Conservation (phyloP, 805 yeast genomes). For the Candida michaelii region DNA sequence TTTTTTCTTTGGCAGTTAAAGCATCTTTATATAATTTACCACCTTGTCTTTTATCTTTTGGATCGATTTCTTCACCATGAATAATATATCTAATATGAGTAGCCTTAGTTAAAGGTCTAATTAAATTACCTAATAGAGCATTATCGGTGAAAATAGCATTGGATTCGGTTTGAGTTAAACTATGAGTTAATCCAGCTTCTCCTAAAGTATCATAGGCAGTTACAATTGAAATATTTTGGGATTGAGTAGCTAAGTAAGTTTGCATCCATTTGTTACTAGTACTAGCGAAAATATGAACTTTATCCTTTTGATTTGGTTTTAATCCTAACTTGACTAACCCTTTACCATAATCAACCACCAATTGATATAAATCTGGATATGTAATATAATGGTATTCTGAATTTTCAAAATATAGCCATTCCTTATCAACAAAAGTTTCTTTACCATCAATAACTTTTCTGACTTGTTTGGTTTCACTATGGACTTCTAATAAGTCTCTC, state of each 20-base stretch:
- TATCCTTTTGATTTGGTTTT: constrained; percentile 55
- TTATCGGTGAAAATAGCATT: constrained; percentile 83
- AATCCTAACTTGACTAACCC: constrained; percentile 79
- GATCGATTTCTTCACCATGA: constrained; percentile 61
- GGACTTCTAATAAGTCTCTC: constrained; percentile 73
- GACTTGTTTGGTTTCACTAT: constrained; percentile 71
- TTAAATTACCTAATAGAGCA: constrained; percentile 60
- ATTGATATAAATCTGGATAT: constrained; percentile 53
- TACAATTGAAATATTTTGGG: constrained; percentile 82
- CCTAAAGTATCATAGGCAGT: constrained; percentile 97
- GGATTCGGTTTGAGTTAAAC: constrained; percentile 79
- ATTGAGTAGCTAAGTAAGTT: constrained; percentile 71
- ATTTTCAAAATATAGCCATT: constrained; percentile 84
- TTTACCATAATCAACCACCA: constrained; percentile 58
- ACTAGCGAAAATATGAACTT: constrained; percentile 80
- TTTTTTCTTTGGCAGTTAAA: constrained; percentile 54
- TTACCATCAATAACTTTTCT: constrained; percentile 79
- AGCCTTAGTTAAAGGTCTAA: constrained; percentile 70
- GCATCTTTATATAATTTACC: constrained; percentile 64
- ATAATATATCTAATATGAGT: constrained; percentile 64
- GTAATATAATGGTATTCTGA: constrained; percentile 68
- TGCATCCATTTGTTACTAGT: constrained; percentile 93
- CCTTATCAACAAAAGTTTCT: constrained; percentile 68
- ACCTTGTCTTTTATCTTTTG: constrained; percentile 59
- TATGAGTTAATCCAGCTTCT: constrained; percentile 82